Base-by-base conservation (phyloP, 805 yeast species). In the Jamesozyma rosinii region DNA sequence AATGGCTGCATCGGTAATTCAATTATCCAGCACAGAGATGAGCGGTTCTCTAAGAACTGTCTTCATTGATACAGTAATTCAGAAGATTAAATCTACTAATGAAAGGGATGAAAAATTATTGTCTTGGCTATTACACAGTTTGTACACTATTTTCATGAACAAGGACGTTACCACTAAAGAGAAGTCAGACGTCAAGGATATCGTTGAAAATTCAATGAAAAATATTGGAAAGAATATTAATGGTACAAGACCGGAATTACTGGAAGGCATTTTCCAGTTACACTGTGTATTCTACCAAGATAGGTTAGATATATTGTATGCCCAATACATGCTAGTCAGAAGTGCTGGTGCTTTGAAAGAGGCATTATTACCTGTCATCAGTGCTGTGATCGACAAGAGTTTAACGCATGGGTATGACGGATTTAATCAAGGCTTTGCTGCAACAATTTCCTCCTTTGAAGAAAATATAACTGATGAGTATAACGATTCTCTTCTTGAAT, bases 321-420 rank as follows among this genome's bases (percentile, higher is more conserved):
- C 69, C 1, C 60, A 68, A 22, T 69, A 66, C 41, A 44, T 66
- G 40, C 58, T 62, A 2, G 41, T 66, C 3, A 57, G 70, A 49
- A 49, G 50, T 10, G 24, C 34, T 4, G 61, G 58, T 14, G 40
- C 55, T 2, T 30, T 42, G 2, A 43, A 49, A 0, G 44, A 38
- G 0, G 19, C 21, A 10, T 27, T 66, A 14, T 32, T 43, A 9
- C 40, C 44, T 6, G 67, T 66, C 4, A 29, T 64, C 14, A 40
- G 48, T 1, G 18, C 31, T 9, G 44, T 53, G 0, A 35, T 65
- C 8, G 39, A 43, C 2, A 40, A 37, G 5, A 36, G n/a, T n/a
- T 14, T 22, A 15, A 13, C 14, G 9, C 13, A 24, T 19, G 22
- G 17, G 4, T 41, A 47, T 18, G 46, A 35, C 11, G 35, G 37